Conservation (phyloP, 1,139 yeast genomes). For the Diutina ranongensis region DNA sequence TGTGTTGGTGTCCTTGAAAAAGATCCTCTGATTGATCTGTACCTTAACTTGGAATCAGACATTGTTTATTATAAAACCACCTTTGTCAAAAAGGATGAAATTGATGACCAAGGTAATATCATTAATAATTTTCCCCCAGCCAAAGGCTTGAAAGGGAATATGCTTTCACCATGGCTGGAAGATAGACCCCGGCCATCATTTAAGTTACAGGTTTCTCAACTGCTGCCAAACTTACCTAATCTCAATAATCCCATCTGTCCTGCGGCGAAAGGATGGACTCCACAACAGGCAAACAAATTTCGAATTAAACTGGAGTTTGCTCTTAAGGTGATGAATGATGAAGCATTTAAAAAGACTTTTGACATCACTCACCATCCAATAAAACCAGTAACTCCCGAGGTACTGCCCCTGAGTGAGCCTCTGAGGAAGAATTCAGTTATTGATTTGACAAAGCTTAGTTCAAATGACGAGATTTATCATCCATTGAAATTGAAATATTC, state of each 20-base stretch:
- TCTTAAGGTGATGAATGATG: conserved; percentile 28
- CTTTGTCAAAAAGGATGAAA: conserved; percentile 29
- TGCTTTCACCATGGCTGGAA: conserved; percentile 2
- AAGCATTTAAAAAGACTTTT: conserved; percentile 25
- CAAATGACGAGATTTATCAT: conserved; percentile 26
- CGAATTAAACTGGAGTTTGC: conserved; percentile 17
- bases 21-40: conserved; percentile 18
- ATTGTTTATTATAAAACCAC: conserved; percentile 36
- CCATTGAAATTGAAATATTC: conserved; percentile 33
- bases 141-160: not conserved
- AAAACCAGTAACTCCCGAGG: conserved; percentile 31
- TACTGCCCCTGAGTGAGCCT: conserved; percentile 34
- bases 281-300: conserved; percentile 17
- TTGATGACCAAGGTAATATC: conserved; percentile 10
- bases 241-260: conserved; percentile 20
- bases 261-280: conserved; percentile 28
- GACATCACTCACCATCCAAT: conserved; percentile 22
- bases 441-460: conserved; percentile 26
- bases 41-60: conserved; percentile 30
- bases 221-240: conserved; percentile 7
- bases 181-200: conserved; percentile 3
- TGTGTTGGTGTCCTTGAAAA: conserved; percentile 21
- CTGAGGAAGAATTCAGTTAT: conserved; percentile 32
- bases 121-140: not conserved
- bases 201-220: not conserved